These are phyloP conservation scores for Metschnikowia henanensis DNA, from an alignment of 805 yeast species.

Conservation along the genomic window DNA sequence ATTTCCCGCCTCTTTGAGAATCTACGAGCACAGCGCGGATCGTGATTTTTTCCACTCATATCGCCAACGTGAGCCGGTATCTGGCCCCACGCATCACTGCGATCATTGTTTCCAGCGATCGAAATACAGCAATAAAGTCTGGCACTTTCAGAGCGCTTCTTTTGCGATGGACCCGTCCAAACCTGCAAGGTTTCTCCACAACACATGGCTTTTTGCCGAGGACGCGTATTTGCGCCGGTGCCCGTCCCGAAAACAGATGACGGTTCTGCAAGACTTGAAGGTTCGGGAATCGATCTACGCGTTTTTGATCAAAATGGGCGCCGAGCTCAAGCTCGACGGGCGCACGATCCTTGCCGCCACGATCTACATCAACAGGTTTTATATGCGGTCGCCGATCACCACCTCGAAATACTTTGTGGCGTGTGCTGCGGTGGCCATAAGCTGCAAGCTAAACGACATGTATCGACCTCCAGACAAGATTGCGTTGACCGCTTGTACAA, in stretches of 20 bases:
- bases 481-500: constrained; percentile 36
- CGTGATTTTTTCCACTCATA: no score
- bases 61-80: no score
- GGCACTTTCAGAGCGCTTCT: no score
- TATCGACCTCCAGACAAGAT: constrained; percentile 45
- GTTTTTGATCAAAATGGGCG: constrained; percentile 37
- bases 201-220: constrained; percentile 41
- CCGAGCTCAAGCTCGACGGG: constrained; percentile 39
- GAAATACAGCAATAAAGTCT: no score
- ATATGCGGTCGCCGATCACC: constrained; percentile 43
- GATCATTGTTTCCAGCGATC: no score
- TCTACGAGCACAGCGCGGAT: no score
- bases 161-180: constrained; percentile 5
- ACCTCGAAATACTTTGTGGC: constrained; percentile 45
- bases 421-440: constrained; percentile 43
- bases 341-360: constrained; percentile 44
- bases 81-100: no score
- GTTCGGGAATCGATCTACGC: constrained; percentile 39
- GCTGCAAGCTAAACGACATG: constrained; percentile 42
- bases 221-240: constrained; percentile 29
- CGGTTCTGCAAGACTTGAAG: constrained; percentile 38
- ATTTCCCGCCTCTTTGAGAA: no score
- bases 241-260: constrained; percentile 36
- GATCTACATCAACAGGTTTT: constrained; percentile 37
- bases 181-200: constrained; percentile 8